These are phyloP conservation scores for Colletotrichum sp. DNA, from an alignment of 2,329 filamentous ascomycete genomes.

Conservation along the genomic window DNA sequence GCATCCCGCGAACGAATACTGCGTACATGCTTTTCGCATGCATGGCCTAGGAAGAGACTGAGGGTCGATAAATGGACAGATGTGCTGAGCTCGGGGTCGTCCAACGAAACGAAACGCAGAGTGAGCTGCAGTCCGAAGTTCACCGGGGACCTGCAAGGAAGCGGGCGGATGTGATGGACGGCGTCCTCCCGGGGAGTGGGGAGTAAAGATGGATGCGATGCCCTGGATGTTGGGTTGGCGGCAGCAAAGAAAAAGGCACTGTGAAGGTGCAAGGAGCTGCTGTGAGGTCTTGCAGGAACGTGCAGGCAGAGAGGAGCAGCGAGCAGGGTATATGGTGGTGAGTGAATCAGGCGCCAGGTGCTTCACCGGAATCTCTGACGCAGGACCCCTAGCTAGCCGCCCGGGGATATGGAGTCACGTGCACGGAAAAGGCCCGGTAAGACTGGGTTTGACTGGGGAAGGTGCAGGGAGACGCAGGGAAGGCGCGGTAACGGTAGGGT, in stretches of 20 bases:
- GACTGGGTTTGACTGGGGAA: not conserved
- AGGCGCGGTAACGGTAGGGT: not conserved
- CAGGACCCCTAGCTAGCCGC: not conserved
- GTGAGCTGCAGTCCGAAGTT: conserved; percentile 8
- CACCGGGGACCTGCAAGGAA: not conserved
- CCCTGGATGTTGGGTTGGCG: not conserved
- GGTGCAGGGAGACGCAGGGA: conserved; percentile 2
- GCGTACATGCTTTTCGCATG: not conserved
- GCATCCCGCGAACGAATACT: not conserved
- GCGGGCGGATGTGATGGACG: not conserved
- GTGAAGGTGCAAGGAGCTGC: not conserved
- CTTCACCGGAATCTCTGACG: conserved; percentile 15
- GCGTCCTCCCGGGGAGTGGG: not conserved
- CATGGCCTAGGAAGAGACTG: not conserved
- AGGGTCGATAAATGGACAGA: not conserved
- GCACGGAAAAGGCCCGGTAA: not conserved
- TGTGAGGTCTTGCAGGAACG: not conserved
- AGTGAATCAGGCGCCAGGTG: conserved; percentile 6
- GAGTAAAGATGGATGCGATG: not conserved
- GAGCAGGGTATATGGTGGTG: not conserved
- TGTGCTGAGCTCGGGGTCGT: not conserved
- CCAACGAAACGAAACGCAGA: conserved; percentile 8
- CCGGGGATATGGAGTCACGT: conserved; percentile 4
- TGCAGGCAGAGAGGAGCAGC: not conserved
- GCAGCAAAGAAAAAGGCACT: not conserved